Evolutionary conservation across 306 rosid genomes (phyloP).

Genomic region (Cicer yamashitae): DNA sequence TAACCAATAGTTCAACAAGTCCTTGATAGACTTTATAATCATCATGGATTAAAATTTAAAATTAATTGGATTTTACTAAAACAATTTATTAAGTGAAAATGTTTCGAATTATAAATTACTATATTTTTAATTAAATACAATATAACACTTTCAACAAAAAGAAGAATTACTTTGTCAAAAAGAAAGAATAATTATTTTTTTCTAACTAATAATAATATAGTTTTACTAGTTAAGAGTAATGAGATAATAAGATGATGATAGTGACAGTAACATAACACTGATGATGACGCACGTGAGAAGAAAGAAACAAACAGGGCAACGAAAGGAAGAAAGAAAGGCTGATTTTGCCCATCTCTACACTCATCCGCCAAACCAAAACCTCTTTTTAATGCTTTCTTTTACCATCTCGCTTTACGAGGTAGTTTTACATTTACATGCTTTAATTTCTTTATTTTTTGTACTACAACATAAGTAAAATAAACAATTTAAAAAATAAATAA

Average conservation of each 20-base stretch:
- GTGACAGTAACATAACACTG: conserved; percentile 38
- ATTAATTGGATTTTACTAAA: no score
- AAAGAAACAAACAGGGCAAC: conserved; percentile 51
- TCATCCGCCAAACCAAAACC: conserved; percentile 48
- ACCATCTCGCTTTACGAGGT: conserved; percentile 54
- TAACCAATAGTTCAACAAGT: no score
- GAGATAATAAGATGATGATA: conserved; percentile 3
- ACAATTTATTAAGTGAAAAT: no score
- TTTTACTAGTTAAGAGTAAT: neutral
- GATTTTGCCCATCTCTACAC: conserved; percentile 60
- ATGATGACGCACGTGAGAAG: conserved; percentile 80
- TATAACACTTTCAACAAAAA: no score
- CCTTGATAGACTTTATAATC: no score
- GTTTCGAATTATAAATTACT: no score
- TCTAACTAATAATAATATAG: no score
- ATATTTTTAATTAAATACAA: no score
- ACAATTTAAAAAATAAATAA: neutral
- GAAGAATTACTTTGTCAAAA: no score
- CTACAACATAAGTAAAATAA: neutral
- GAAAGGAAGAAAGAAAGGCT: conserved; percentile 59
- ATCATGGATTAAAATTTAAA: no score
- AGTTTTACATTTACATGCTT: neutral
- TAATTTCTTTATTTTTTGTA: neutral
- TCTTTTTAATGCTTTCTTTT: neutral
- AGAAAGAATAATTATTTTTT: no score